phyloP scores from a whole-genome alignment of 305 asterid genomes.

The Ajuga reptans region DNA sequence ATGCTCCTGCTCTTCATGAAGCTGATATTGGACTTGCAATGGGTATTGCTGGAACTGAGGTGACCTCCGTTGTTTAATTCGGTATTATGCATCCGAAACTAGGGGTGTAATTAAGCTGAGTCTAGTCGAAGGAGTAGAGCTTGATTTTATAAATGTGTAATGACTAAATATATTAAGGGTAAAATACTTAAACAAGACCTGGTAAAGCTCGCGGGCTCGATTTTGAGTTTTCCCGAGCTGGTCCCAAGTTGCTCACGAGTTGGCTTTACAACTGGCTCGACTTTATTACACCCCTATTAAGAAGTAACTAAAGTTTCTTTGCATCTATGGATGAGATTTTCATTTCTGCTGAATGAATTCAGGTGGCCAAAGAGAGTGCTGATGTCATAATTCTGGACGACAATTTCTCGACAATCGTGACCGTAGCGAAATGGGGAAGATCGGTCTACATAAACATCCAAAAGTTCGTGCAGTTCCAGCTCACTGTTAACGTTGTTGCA shows the following conservation, averaged over 20 bases:
- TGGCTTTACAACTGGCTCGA: no score
- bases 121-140: no score
- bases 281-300: no score
- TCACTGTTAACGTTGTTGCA: slow-evolving; percentile 86
- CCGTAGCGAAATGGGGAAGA: slow-evolving; percentile 92
- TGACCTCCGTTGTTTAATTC: slow-evolving; percentile 16
- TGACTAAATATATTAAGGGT: no score
- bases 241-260: no score
- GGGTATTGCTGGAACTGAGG: slow-evolving; percentile 99
- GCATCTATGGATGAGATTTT: neutral
- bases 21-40: slow-evolving; percentile 99
- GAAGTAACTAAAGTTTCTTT: no score
- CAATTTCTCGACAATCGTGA: slow-evolving; percentile 90
- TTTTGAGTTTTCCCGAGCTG: no score
- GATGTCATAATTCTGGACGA: slow-evolving; percentile 91
- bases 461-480: slow-evolving; percentile 91
- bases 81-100: no score
- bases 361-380: slow-evolving; percentile 98
- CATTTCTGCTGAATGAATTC: slow-evolving; percentile 5
- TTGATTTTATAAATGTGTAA: no score
- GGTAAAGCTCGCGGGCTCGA: no score
- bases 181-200: no score
- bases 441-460: slow-evolving; percentile 88
- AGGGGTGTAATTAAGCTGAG: no score
- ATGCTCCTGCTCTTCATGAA: slow-evolving; percentile 98